Evolutionary conservation across 2,329 filamentous ascomycete genomes (phyloP).

Genomic region (Alternaria sp.): DNA sequence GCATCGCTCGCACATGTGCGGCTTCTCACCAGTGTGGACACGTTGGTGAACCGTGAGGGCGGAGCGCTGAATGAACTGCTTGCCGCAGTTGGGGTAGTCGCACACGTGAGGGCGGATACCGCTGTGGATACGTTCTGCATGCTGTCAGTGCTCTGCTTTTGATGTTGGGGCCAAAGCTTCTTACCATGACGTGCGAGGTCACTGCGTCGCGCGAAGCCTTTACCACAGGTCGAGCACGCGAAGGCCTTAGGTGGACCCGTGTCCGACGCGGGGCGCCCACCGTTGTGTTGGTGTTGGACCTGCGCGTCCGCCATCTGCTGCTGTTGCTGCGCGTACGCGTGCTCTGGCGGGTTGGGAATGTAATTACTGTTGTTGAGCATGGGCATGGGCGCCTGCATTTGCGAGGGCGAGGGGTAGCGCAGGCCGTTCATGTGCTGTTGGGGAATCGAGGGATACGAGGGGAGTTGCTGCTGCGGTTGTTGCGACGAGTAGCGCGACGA

Average conservation of each 20-base stretch:
- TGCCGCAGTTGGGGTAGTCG: slow-evolving; percentile 85
- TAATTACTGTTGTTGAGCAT: slow-evolving; percentile 64
- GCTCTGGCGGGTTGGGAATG: slow-evolving; percentile 57
- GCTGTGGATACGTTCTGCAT: slow-evolving; percentile 88
- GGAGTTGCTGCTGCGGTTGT: slow-evolving; percentile 59
- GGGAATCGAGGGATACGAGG: slow-evolving; percentile 56
- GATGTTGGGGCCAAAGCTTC: slow-evolving; percentile 51
- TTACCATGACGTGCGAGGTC: slow-evolving; percentile 93
- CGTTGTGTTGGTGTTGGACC: slow-evolving; percentile 49
- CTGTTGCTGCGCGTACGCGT: slow-evolving; percentile 54
- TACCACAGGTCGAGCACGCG: slow-evolving; percentile 86
- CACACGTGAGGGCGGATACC: slow-evolving; percentile 91
- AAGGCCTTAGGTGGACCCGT: slow-evolving; percentile 74
- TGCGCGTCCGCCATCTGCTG: slow-evolving; percentile 47
- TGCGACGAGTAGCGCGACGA: slow-evolving; percentile 65
- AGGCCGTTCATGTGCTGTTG: slow-evolving; percentile 59
- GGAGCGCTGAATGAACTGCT: slow-evolving; percentile 96
- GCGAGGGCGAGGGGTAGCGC: slow-evolving; percentile 61
- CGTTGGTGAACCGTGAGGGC: slow-evolving; percentile 94
- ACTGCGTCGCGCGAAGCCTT: slow-evolving; percentile 90
- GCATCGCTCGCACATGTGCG: slow-evolving; percentile 95
- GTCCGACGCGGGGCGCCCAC: slow-evolving; percentile 53
- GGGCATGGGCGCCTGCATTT: slow-evolving; percentile 59
- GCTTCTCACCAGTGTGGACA: slow-evolving; percentile 97
- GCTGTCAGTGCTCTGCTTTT: slow-evolving; percentile 40